Conservation (phyloP, 1,284 basidiomycete species). For the Megacollybia platyphylla region DNA sequence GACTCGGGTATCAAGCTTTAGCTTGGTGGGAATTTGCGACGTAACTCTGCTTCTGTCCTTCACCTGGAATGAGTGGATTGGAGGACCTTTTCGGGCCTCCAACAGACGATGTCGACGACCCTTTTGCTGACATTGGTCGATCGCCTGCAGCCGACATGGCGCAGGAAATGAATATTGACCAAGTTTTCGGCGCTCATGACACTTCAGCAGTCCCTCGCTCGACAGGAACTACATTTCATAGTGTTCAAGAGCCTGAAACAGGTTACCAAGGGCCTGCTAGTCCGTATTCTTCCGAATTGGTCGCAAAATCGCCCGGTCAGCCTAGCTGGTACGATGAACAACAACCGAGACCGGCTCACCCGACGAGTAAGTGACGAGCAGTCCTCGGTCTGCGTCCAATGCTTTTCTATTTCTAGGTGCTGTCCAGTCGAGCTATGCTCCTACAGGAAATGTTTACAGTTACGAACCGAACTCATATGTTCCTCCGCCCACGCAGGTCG, state of each 20-base stretch:
- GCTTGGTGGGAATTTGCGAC: too few relatives aligned
- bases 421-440: slow-evolving; percentile 5
- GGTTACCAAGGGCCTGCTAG: too few relatives aligned
- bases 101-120: slow-evolving; percentile 39
- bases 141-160: neutral
- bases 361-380: neutral
- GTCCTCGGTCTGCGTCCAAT: too few relatives aligned
- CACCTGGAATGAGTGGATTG: slow-evolving; percentile 11
- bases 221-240: too few relatives aligned
- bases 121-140: slow-evolving; percentile 9
- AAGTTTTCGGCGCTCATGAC: neutral
- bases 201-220: neutral
- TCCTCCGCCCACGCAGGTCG: slow-evolving; percentile 1
- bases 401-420: too few relatives aligned
- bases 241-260: too few relatives aligned
- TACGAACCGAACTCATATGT: slow-evolving; percentile 3
- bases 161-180: neutral
- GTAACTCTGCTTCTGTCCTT: too few relatives aligned
- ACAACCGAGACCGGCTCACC: too few relatives aligned
- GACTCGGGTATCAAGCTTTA: too few relatives aligned
- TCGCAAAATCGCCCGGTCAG: neutral
- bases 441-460: neutral
- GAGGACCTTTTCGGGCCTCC: slow-evolving; percentile 63
- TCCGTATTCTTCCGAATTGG: neutral
- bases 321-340: too few relatives aligned